Evolutionary conservation across 2,329 filamentous ascomycete species (phyloP), one percentile per base, ranked within the genome.

Genomic region (Arthroderma sp.): DNA sequence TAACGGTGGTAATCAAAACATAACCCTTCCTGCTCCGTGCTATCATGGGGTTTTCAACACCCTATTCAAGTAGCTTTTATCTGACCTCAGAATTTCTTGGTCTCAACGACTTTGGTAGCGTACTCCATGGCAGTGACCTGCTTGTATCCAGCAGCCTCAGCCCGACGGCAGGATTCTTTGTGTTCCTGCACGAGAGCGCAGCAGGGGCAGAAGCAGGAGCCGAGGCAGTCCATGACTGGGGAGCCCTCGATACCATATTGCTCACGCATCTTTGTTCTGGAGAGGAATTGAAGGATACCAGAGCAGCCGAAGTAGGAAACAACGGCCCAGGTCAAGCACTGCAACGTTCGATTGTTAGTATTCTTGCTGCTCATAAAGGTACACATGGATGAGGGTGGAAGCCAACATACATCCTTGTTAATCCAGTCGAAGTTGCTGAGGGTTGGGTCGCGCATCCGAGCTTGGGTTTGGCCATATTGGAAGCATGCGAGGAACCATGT

Each of bases 101-200:
- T 22, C 15, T 22, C 15, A 22, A 22, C 15, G 15, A 22, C 15
- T 3, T 22, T 22, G 15, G 3, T 3, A 22, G 15, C 15, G 5
- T 15, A 15, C 10, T 7, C 22, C 40, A 42, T 42, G 29, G 31
- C 30, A 7, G 40, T n/a, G 8, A 32, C 29, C 29, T 27, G 44
- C 47, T 60, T 53, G 46, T 60, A 60, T 11, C 53, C 55, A 22
- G 45, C 43, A 29, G 51, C 46, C 3, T 47, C 46, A 4, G 49
- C 48, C 45, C 57, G 51, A 5, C 40, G 45, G 11, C 55, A 51
- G 8, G 55, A 67, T 54, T 79, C 75, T 51, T 75, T 74, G 54
- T 78, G 73, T 45, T 77, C 68, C 62, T 80, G 76, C 50, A 77
- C 66, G 46, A 77, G 58, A 4, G 67, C 64, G 53, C 75, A 79